Evolutionary conservation across 306 rosid species (phyloP), one percentile per base, ranked within the genome.

Genomic region (Myrica gale): DNA sequence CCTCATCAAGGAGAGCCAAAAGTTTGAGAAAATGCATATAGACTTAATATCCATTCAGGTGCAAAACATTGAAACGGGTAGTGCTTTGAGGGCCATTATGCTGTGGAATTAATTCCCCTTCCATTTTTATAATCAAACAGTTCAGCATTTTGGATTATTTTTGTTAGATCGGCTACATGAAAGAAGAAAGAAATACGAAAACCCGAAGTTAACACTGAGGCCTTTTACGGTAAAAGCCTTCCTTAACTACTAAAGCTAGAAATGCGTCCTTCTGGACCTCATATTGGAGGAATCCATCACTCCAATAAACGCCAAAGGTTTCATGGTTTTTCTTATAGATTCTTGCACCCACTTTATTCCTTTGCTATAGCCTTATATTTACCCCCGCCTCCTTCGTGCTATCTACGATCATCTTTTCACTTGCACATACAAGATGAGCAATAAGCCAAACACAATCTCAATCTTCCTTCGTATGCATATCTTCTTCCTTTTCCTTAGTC

Each of bases 301-400:
- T 88, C 85, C 87, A 83, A 74, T 71, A 72, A 39, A 61, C 77
- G 51, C 79, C 84, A 80, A 79, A 50, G 46, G 69, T 82, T 68
- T 77, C 74, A 75, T 81, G 81, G 67, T 68, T 83, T 81, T 81
- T 86, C 48, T 67, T 58, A 20, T 23, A 76, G 91, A 87, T 90
- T 90, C 96, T 79, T 72, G 81, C 51, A 17, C 74, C 76, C 78
- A 82, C 87, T 91, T 94, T 89, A 90, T 88, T 91, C 93, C 81
- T 84, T 61, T 43, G 72, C 74, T 61, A 26, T 50, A 61, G 78
- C 75, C 73, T 82, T 56, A 77, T 78, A 78, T 87, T 80, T 66
- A 77, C 39, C 56, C 58, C 68, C 79, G 52, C 80, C 15, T 57
- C 67, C 46, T 81, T 73, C 82, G 72, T 62, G 60, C 9, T 70